phyloP scores from a whole-genome alignment of 139 green algal species.

The Chlorella vulgaris region DNA sequence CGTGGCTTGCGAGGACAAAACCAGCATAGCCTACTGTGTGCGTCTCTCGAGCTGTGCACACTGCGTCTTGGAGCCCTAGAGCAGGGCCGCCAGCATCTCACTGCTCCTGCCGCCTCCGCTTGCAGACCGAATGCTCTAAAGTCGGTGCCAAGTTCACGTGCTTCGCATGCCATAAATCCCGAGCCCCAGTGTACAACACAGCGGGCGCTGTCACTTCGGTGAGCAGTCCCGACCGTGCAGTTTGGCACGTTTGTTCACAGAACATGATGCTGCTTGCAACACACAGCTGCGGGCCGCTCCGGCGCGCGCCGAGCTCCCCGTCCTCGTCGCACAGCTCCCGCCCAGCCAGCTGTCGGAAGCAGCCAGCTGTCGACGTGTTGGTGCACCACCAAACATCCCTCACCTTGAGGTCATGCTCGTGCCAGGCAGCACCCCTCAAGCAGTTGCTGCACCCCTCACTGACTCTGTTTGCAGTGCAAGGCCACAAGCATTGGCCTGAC shows the following conservation, averaged over 20 bases:
- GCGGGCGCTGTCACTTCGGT: background rate
- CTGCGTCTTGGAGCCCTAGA: background rate
- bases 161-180: background rate
- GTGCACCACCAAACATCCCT: no score
- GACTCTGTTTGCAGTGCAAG: conserved; percentile 15
- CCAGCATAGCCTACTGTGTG: background rate
- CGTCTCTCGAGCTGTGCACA: background rate
- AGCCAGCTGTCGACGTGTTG: no score
- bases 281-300: background rate
- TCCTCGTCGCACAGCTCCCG: no score
- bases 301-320: no score
- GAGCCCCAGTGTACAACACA: background rate
- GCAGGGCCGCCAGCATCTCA: no score
- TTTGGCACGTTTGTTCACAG: background rate
- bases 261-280: background rate
- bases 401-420: background rate
- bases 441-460: background rate
- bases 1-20: background rate
- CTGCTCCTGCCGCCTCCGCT: background rate
- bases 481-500: background rate
- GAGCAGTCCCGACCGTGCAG: no score
- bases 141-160: background rate
- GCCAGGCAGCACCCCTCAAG: background rate
- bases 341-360: no score
- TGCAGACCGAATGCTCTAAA: background rate